Conservation (phyloP, 176 grass and related monocot genomes). For the Eleusine coracana region DNA sequence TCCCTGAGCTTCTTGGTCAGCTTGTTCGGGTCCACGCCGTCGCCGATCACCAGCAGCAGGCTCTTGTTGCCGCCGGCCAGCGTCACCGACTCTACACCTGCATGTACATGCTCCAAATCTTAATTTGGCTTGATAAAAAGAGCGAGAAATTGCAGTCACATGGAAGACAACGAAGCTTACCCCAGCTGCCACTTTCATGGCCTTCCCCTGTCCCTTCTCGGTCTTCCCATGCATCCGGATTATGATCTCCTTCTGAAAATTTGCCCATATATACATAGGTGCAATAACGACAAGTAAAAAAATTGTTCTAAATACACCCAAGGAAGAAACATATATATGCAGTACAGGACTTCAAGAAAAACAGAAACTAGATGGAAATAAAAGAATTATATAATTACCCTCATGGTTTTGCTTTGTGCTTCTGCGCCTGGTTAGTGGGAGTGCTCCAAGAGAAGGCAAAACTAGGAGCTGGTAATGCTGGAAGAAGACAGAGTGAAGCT, state of each 20-base stretch:
- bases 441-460: not conserved
- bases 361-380: not conserved
- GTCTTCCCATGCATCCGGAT: constrained; percentile 46
- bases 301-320: not conserved
- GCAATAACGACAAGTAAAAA: not conserved
- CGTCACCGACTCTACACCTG: constrained; percentile 58
- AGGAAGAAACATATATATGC: not conserved
- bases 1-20: constrained; percentile 51
- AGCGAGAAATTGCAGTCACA: not conserved
- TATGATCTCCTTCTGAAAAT: constrained; percentile 55
- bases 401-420: constrained; percentile 36
- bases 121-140: not conserved
- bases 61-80: constrained; percentile 47
- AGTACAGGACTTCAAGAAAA: not conserved
- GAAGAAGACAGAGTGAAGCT: not conserved
- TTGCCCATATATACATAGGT: not conserved
- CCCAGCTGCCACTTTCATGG: constrained; percentile 52
- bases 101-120: not conserved
- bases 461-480: not conserved
- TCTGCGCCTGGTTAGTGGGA: not conserved
- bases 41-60: constrained; percentile 61
- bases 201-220: constrained; percentile 44
- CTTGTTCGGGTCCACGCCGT: constrained; percentile 51
- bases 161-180: not conserved
- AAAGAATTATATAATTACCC: constrained; percentile 17